Base-by-base conservation (phyloP, 306 rosid genomes). In the Malus asiatica region DNA sequence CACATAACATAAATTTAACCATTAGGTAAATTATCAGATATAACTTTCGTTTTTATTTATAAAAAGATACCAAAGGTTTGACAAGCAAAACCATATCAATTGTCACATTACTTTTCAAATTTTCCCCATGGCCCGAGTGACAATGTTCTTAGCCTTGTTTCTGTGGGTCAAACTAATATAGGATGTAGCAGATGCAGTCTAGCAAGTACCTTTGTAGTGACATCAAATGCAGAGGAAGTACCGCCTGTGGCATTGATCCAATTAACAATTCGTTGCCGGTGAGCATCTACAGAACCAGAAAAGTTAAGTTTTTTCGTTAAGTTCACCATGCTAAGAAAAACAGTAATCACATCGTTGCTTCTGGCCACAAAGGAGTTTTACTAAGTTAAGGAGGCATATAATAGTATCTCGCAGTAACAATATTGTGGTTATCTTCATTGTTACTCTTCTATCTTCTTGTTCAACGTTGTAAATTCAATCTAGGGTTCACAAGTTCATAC, bases 241-340 rank as follows among this genome's bases (percentile, higher is more conserved):
- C 93, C 92, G 15, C 87, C 90, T 10, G 93, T 84, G 52, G 93
- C 97, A 72, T 89, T 89, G 88, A 91, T 89, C 97, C 97, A 91
- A 76, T 91, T 77, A 18, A 91, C 76, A 55, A 89, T 91, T 72
- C 97, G 85, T 52, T 91, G 97, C 71, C 97, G 86, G 71, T 91
- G 97, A 80, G 85, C 81, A 89, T 91, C 97, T 90, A 60, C 57
- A 79, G 52, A 60, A 64, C 40, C 71, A 61, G 70, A 78, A 58
- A 80, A 78, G 51, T 84, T 35, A 35, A 35, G 6, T 0, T 30
- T 35, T 35, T 35, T 6, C 2, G 8, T 35, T 35, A 35, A 35
- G 38, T 6, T 35, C 40, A 35, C 8, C 53, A 33, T 53, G 46
- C 44, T 52, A 19, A 51, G 46, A 11, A 71, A 20, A 72, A 35